phyloP scores from a whole-genome alignment of 805 yeast genomes.

The Brettanomyces bruxellensis region DNA sequence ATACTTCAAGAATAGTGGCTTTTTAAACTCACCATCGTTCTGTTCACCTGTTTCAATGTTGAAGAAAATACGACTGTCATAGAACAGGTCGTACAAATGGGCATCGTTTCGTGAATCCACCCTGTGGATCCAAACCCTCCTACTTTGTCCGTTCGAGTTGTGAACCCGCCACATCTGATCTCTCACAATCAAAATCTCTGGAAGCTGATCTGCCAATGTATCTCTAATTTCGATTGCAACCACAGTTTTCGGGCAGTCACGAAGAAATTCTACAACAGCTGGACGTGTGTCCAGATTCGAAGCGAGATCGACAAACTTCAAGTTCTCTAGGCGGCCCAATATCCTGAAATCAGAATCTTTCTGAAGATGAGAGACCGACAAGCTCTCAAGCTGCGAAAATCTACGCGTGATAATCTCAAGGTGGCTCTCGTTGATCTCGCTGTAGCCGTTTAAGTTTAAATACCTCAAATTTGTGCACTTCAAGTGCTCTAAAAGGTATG shows the following conservation, averaged over 20 bases:
- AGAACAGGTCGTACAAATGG: slow-evolving; percentile 14
- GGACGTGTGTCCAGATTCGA: background rate
- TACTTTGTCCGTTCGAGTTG: slow-evolving; percentile 49
- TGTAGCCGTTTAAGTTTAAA: slow-evolving; percentile 41
- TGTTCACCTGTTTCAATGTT: slow-evolving; percentile 59
- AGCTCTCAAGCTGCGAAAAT: slow-evolving; percentile 33
- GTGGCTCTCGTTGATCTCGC: slow-evolving; percentile 32
- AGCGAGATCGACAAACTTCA: slow-evolving; percentile 47
- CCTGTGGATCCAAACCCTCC: slow-evolving; percentile 64
- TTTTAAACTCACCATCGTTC: slow-evolving; percentile 34
- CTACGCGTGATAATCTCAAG: slow-evolving; percentile 29
- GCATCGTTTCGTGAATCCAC: slow-evolving; percentile 4
- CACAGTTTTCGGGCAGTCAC: slow-evolving; percentile 2
- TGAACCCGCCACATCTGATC: slow-evolving; percentile 37
- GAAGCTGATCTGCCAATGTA: slow-evolving; percentile 32
- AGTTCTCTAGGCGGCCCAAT: slow-evolving; percentile 15
- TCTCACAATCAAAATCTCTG: slow-evolving; percentile 7
- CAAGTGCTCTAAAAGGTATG: slow-evolving; percentile 34
- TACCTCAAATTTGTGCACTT: slow-evolving; percentile 36
- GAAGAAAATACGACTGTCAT: slow-evolving; percentile 39
- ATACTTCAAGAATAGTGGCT: slow-evolving; percentile 42
- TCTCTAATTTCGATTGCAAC: slow-evolving; percentile 59
- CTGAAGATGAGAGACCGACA: slow-evolving; percentile 13
- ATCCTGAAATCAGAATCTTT: slow-evolving; percentile 2
- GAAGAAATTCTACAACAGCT: background rate